Evolutionary conservation across 495 filamentous ascomycete species (phyloP), one percentile per base, ranked within the genome.

Genomic region (Sphaerosporella brunnea): DNA sequence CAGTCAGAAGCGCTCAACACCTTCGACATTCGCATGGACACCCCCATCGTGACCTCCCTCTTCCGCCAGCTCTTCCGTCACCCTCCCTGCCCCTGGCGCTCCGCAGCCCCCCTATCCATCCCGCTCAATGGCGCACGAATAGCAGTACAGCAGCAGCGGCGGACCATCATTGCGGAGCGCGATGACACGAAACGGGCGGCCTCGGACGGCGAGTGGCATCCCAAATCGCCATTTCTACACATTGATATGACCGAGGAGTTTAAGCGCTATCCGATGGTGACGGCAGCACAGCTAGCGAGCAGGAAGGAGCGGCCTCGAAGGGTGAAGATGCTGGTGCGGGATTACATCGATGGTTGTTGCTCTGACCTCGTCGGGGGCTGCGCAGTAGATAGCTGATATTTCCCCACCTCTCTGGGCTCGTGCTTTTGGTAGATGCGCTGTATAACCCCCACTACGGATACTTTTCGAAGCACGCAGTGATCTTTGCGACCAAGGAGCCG

Each of bases 361-460:
- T 44, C 13, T 24, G 41, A 41, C 19, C n/a, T n/a, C n/a, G n/a
- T 5, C 46, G 24, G 32, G 41, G 21, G 24, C 24, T 32, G 34
- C 11, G 25, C 9, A 36, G n/a, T n/a, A n/a, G n/a, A n/a, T n/a
- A n/a, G n/a, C n/a, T n/a, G n/a, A n/a, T n/a, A n/a, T n/a, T n/a
- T n/a, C n/a, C n/a, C n/a, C n/a, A n/a, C n/a, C n/a, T n/a, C n/a
- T n/a, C n/a, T n/a, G n/a, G n/a, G n/a, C n/a, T n/a, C n/a, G n/a
- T n/a, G n/a, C n/a, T n/a, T n/a, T n/a, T n/a, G 49, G 7, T 51
- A 94, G 90, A 99, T 65, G 88, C 82, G 56, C 67, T 99, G 24
- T 99, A 99, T 62, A 99, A 99, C 62, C 88, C 87, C 0, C 68
- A 87, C 61, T 99, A 99, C 55, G 90, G 90, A 45, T 99, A 96